phyloP scores from a whole-genome alignment of 176 grass and related monocot species.

The Rhynchospora tenuis region DNA sequence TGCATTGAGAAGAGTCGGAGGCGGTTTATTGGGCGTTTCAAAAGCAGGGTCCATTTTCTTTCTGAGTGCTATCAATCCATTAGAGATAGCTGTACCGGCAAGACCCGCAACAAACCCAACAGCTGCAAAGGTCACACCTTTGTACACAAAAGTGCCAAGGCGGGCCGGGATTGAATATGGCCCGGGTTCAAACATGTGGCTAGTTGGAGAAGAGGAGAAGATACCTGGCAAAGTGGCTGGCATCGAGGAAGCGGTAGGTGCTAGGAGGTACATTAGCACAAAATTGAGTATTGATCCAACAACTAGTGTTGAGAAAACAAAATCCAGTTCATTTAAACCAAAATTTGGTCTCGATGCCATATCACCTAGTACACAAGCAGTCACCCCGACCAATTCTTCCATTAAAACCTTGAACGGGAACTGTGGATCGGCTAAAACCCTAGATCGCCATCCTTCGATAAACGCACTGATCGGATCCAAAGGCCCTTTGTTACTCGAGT shows the following conservation, averaged over 20 bases:
- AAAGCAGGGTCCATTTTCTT: constrained; percentile 73
- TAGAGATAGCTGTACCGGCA: constrained; percentile 60
- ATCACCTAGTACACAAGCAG: constrained; percentile 69
- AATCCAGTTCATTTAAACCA: constrained; percentile 82
- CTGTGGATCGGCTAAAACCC: constrained; percentile 70
- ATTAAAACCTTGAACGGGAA: constrained; percentile 93
- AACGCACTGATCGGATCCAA: constrained; percentile 45
- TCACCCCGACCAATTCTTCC: constrained; percentile 83
- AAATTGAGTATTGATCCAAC: constrained; percentile 93
- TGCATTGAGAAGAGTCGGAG: constrained; percentile 71
- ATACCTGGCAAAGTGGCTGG: constrained; percentile 30
- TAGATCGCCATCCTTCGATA: constrained; percentile 64
- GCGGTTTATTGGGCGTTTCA: constrained; percentile 72
- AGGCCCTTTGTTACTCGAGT: background rate
- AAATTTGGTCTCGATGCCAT: constrained; percentile 86
- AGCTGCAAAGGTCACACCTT: constrained; percentile 54
- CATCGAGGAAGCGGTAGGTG: constrained; percentile 45
- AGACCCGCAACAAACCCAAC: constrained; percentile 72
- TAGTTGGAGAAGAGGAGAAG: constrained; percentile 36
- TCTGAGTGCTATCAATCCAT: constrained; percentile 54
- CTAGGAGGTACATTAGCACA: constrained; percentile 87
- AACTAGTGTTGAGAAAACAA: constrained; percentile 90
- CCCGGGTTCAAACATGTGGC: constrained; percentile 78
- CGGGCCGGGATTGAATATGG: constrained; percentile 55
- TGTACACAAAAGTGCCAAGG: constrained; percentile 50